Percentiles rank a stretch among this genome's conserved stretches.
phyloP scores from a whole-genome alignment of 768 basidiomycete genomes.

The Mycena rebaudengoi region DNA sequence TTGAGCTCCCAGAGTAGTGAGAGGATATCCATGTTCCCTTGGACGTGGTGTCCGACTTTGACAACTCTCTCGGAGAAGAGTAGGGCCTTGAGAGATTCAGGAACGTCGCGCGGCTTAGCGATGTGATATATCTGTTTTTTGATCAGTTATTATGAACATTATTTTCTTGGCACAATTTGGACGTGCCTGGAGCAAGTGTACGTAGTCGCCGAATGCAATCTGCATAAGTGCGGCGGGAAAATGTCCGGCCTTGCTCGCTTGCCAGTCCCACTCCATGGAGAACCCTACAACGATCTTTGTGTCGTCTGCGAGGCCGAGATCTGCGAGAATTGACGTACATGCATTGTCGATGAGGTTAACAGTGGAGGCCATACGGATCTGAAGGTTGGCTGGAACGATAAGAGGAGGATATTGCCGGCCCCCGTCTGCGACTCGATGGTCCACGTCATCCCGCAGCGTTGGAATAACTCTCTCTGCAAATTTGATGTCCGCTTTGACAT shows the following conservation, averaged over 20 bases:
- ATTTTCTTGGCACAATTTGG: too few species aligned
- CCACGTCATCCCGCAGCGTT: not conserved
- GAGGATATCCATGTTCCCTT: not conserved
- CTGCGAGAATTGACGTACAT: not conserved
- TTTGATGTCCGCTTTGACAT: not conserved
- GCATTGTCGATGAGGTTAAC: not conserved
- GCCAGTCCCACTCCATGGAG: not conserved
- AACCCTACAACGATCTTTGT: not conserved
- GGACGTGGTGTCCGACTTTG: constrained; percentile 2
- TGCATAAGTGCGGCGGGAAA: constrained; percentile 1
- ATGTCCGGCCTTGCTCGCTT: not conserved
- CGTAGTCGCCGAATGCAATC: not conserved
- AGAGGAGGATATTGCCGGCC: not conserved
- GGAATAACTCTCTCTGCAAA: not conserved
- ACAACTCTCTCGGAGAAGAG: not conserved
- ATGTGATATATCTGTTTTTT: not conserved
- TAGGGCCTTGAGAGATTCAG: not conserved
- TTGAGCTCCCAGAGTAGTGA: not conserved
- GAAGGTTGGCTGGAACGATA: not conserved
- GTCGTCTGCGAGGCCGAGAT: not conserved
- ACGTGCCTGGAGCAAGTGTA: not conserved
- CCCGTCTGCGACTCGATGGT: not conserved
- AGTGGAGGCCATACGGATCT: not conserved
- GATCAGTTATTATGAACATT: not conserved
- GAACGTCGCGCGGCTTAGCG: not conserved